phyloP scores from a whole-genome alignment of 176 grass and related monocot genomes.

The Areca catechu region DNA sequence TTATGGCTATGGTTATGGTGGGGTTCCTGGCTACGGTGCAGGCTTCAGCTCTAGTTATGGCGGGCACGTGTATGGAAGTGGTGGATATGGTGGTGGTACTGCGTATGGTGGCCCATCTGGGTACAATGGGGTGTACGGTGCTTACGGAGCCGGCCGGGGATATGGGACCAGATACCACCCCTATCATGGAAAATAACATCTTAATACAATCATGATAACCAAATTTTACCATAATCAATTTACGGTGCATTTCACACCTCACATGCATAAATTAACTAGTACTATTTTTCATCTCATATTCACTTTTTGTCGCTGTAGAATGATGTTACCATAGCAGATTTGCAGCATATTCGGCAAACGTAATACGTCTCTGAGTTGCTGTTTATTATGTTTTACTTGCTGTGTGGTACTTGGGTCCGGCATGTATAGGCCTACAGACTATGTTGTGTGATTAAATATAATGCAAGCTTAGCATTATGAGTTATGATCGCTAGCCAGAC shows the following conservation, averaged over 20 bases:
- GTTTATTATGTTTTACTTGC: too few species aligned
- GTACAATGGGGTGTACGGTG: conserved; percentile 6
- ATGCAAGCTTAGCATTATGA: too few species aligned
- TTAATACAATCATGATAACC: not conserved
- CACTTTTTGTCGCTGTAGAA: too few species aligned
- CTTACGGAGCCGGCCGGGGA: conserved; percentile 10
- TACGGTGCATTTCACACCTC: not conserved
- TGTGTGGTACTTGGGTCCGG: too few species aligned
- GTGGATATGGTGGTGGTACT: not conserved
- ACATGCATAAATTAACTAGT: not conserved
- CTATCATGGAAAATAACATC: conserved; percentile 8
- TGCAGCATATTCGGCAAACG: too few species aligned
- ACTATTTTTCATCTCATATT: not conserved
- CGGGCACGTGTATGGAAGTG: conserved; percentile 59
- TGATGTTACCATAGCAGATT: too few species aligned
- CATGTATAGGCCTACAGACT: too few species aligned
- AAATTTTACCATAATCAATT: not conserved
- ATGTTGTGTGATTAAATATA: too few species aligned
- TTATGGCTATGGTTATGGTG: conserved; percentile 32
- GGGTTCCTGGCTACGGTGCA: conserved; percentile 36
- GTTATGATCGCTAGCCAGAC: too few species aligned
- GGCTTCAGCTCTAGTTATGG: conserved; percentile 58
- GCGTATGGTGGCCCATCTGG: conserved; percentile 20
- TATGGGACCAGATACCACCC: conserved; percentile 3
- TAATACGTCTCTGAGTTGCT: too few species aligned